A percentile compares a stretch with the other conserved stretches of the same genome.
Conservation (phyloP, 768 basidiomycete genomes). For the Paxillus involutus region DNA sequence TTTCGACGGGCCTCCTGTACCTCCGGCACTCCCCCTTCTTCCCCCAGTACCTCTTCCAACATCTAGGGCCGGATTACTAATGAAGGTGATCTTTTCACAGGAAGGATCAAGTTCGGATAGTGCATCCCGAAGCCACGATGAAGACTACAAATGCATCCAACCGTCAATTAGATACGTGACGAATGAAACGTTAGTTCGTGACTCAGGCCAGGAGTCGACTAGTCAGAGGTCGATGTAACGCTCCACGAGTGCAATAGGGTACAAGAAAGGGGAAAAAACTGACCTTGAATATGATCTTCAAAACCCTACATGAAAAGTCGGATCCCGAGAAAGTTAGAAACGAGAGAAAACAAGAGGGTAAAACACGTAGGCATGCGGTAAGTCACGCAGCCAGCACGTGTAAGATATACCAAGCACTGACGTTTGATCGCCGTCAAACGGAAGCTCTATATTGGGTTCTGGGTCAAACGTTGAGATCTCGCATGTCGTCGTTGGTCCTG, state of each 20-base stretch:
- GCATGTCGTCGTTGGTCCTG: slow-evolving; percentile 83
- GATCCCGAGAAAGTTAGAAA: not conserved
- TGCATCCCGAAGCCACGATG: slow-evolving; percentile 93
- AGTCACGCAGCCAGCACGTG: slow-evolving; percentile 7
- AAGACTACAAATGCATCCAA: slow-evolving; percentile 43
- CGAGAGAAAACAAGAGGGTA: not conserved
- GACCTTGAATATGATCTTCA: slow-evolving; percentile 87
- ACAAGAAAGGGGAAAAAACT: slow-evolving; percentile 6
- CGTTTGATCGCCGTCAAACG: slow-evolving; percentile 71
- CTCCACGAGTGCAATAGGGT: not conserved
- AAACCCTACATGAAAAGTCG: slow-evolving; percentile 43
- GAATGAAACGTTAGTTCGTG: not conserved
- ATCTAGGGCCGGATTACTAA: slow-evolving; percentile 62
- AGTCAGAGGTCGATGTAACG: not conserved
- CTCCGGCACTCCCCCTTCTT: slow-evolving; percentile 10
- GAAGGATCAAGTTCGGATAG: slow-evolving; percentile 89
- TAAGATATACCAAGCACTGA: slow-evolving; percentile 24
- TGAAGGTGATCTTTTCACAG: slow-evolving; percentile 81
- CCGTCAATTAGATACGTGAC: not conserved
- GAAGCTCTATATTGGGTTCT: slow-evolving; percentile 77
- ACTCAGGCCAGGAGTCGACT: not conserved
- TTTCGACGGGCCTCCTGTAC: slow-evolving; percentile 22
- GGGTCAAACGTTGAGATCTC: slow-evolving; percentile 85
- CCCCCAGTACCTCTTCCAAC: slow-evolving; percentile 8
- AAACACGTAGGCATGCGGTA: not conserved